These are phyloP conservation scores for Cutaneotrichosporon dermatis DNA, from an alignment of 1,284 basidiomycete genomes.

Conservation along the genomic window DNA sequence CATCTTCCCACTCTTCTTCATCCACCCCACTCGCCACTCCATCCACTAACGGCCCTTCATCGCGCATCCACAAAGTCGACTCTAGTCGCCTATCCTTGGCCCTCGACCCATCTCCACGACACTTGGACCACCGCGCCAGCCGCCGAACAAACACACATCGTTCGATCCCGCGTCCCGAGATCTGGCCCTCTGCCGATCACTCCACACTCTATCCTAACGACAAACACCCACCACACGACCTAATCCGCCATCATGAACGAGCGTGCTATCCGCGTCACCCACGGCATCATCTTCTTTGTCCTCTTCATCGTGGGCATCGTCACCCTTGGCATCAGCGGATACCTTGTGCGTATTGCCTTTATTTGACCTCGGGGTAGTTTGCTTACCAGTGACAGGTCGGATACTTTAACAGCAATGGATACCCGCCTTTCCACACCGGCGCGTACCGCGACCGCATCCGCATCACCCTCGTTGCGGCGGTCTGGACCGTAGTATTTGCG, in stretches of 20 bases:
- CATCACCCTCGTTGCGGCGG: slow-evolving; percentile 43
- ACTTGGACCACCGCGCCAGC: too few species aligned
- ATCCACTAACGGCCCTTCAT: too few species aligned
- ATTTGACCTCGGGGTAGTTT: too few species aligned
- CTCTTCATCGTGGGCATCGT: slow-evolving; percentile 39
- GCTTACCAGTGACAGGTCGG: background rate
- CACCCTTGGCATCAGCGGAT: slow-evolving; percentile 38
- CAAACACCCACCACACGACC: background rate
- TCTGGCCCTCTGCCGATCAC: background rate
- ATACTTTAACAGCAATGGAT: slow-evolving; percentile 42
- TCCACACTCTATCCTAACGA: background rate
- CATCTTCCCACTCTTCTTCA: too few species aligned
- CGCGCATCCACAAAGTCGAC: too few species aligned
- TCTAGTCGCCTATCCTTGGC: too few species aligned
- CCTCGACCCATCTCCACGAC: too few species aligned
- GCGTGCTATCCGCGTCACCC: slow-evolving; percentile 35
- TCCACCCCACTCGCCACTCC: too few species aligned
- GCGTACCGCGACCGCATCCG: slow-evolving; percentile 48
- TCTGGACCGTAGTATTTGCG: slow-evolving; percentile 41
- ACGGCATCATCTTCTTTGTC: slow-evolving; percentile 40
- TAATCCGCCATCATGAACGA: slow-evolving; percentile 33
- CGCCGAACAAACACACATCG: too few species aligned
- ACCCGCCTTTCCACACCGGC: slow-evolving; percentile 36
- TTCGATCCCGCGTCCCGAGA: too few species aligned
- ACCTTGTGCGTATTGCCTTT: slow-evolving; percentile 16